phyloP scores from a whole-genome alignment of 73 alveolate species.

The Paramecium tetraurelia region DNA sequence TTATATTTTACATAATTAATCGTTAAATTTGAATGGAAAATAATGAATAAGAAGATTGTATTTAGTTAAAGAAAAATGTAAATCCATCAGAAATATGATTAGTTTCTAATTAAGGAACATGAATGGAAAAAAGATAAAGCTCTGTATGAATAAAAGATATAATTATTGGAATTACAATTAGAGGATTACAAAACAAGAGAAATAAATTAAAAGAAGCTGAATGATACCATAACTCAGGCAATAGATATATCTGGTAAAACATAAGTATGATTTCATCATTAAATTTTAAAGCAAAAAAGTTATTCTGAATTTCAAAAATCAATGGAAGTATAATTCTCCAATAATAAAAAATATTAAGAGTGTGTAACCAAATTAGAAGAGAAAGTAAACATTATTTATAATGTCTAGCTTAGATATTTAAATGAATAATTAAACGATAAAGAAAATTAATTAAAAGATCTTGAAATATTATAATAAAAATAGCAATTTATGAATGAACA shows the following conservation, averaged over 20 bases:
- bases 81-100: background rate
- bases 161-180: constrained; percentile 10
- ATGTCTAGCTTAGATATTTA: background rate
- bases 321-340: background rate
- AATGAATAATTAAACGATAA: constrained; percentile 5
- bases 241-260: background rate
- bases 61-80: background rate
- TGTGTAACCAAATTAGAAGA: background rate
- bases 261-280: background rate
- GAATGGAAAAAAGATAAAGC: constrained; percentile 42
- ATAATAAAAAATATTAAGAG: constrained; percentile 4
- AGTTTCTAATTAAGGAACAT: background rate
- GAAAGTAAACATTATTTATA: background rate
- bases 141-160: background rate
- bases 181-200: constrained; percentile 34
- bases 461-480: background rate
- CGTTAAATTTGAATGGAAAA: constrained; percentile 28
- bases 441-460: background rate
- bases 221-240: background rate
- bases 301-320: constrained; percentile 40
- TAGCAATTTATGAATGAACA: background rate
- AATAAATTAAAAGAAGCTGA: constrained; percentile 9
- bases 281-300: background rate
- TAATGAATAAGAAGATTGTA: background rate
- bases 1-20: background rate